Evolutionary conservation across 2,329 filamentous ascomycete genomes (phyloP).

Genomic region (Exophiala sp.): DNA sequence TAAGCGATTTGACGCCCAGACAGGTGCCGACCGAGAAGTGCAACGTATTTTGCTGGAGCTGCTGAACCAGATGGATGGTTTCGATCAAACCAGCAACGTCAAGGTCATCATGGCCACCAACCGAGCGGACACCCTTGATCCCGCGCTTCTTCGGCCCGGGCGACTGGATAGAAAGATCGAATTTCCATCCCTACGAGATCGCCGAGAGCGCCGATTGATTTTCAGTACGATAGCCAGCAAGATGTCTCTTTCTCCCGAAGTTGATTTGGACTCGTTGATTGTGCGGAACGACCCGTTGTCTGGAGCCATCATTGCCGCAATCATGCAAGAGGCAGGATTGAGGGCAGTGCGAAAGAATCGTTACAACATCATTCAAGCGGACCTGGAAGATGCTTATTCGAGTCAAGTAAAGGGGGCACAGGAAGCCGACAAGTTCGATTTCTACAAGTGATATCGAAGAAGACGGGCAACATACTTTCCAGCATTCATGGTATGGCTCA

Average conservation of each 20-base stretch:
- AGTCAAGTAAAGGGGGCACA: slow-evolving; percentile 86
- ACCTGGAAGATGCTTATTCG: slow-evolving; percentile 95
- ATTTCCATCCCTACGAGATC: slow-evolving; percentile 91
- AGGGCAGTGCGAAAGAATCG: slow-evolving; percentile 94
- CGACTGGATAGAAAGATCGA: slow-evolving; percentile 98
- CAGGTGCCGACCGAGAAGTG: slow-evolving; percentile 94
- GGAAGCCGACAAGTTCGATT: slow-evolving; percentile 73
- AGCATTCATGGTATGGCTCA: not conserved
- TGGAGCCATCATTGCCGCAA: slow-evolving; percentile 93
- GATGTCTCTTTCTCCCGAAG: slow-evolving; percentile 96
- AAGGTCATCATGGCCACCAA: slow-evolving; percentile 99
- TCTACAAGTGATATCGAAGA: slow-evolving; percentile 54
- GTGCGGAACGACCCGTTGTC: slow-evolving; percentile 94
- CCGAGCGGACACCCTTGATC: slow-evolving; percentile 93
- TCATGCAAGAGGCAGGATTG: slow-evolving; percentile 98
- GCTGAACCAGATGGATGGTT: slow-evolving; percentile 99
- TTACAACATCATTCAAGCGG: slow-evolving; percentile 97
- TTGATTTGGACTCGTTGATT: slow-evolving; percentile 93
- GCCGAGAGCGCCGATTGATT: slow-evolving; percentile 91
- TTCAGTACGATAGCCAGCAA: slow-evolving; percentile 95
- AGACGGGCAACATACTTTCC: not conserved
- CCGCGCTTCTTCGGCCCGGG: slow-evolving; percentile 87
- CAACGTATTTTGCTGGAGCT: slow-evolving; percentile 97
- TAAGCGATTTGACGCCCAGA: slow-evolving; percentile 98
- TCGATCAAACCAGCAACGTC: slow-evolving; percentile 97